phyloP scores from a whole-genome alignment of 2,329 filamentous ascomycete genomes.

The Talaromyces islandicus region DNA sequence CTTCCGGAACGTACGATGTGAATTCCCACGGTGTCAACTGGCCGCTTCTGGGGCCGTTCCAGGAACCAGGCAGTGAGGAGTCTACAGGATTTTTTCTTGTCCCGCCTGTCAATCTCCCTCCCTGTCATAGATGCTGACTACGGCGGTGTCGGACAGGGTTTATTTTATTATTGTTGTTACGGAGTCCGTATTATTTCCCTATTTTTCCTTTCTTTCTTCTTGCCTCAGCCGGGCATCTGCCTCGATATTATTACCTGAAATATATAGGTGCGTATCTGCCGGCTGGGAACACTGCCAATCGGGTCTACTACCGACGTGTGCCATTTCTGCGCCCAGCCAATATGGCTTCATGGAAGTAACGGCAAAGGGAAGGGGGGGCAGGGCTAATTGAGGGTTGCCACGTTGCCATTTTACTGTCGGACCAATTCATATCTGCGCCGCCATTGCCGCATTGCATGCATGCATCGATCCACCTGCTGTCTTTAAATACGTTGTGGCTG shows the following conservation, averaged over 20 bases:
- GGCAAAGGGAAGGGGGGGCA: neutral
- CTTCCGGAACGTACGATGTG: too few relatives aligned
- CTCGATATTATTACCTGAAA: neutral
- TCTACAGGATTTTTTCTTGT: neutral
- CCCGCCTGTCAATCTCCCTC: neutral
- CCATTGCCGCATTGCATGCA: neutral
- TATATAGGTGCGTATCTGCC: neutral
- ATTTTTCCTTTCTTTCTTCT: neutral
- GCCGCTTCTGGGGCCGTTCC: neutral
- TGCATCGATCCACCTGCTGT: neutral
- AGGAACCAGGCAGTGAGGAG: neutral
- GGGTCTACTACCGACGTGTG: neutral
- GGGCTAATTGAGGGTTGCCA: neutral
- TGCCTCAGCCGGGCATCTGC: neutral
- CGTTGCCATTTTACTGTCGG: neutral
- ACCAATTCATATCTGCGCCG: neutral
- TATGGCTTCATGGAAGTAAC: neutral
- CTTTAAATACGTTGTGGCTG: neutral
- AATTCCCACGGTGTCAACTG: neutral
- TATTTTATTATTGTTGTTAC: neutral
- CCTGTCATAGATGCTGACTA: neutral
- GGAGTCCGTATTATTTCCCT: too few relatives aligned
- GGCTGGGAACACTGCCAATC: neutral
- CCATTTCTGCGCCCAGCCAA: neutral
- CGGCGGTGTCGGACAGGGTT: neutral